Base-by-base conservation (phyloP, 805 yeast genomes). In the Yarrowia yakushimensis region DNA sequence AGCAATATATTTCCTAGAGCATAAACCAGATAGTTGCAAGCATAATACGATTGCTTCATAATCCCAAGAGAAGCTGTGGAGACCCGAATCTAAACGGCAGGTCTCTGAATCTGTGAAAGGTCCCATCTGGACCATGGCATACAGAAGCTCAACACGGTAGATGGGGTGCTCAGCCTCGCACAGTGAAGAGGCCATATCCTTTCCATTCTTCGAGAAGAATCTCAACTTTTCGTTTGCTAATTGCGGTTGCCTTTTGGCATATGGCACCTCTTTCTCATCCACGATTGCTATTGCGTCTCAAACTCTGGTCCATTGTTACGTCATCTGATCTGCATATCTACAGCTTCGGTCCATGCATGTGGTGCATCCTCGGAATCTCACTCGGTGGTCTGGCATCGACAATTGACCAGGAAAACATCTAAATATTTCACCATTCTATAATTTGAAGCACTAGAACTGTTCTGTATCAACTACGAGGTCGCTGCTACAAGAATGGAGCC, bases 271-370 rank as follows among this genome's bases (percentile, higher is more conserved):
- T 27, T 45, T 45, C 55, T 31, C 55, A 50, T 50, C 20, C 43
- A 52, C 13, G 42, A 17, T 52, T 52, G 59, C 59, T 52, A 52
- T 52, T 52, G 59, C 59, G 59, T 52, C 43, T 33, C 59, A 52
- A 34, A 52, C 59, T 52, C 59, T 23, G 33, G 39, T 3, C 43
- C 59, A 48, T 48, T 48, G 55, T 48, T 52, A 52, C 59, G 59
- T 52, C 59, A 52, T 52, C 59, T 34, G 59, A 52, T 52, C 59
- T 52, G 59, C 59, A 52, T 52, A 52, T 52, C 59, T 34, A 45
- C 52, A 45, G 52, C 52, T 45, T 18, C 13, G 52, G 52, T n/a
- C 13, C 25, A 45, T 45, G 52, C 52, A 45, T 18, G 52, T 20
- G 36, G 52, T 45, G 15, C 52, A 13, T 20, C 43, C 59, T 17